These are phyloP conservation scores for Aureobasidium mangrovei DNA, from an alignment of 2,329 filamentous ascomycete genomes.

Conservation along the genomic window DNA sequence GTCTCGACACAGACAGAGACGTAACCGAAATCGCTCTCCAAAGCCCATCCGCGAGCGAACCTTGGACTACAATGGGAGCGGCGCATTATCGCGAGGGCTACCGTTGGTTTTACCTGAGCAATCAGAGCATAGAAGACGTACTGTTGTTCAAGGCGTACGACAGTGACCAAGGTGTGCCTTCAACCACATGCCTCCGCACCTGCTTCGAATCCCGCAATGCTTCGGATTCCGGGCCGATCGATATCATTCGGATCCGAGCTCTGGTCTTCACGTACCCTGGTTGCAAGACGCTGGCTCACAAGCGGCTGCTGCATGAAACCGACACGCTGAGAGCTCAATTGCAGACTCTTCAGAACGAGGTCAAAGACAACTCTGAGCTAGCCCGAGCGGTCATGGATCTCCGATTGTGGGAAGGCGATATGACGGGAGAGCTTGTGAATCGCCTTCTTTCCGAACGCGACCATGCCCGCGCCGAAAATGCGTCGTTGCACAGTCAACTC, in stretches of 20 bases:
- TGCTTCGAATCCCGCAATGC: conserved; percentile 20
- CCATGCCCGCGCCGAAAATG: conserved; percentile 5
- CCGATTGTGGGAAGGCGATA: neutral
- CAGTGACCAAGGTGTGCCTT: conserved; percentile 16
- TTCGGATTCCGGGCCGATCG: conserved; percentile 14
- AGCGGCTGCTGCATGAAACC: neutral
- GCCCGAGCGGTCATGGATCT: neutral
- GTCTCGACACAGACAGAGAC: conserved; percentile 18
- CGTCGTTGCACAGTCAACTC: conserved; percentile 8
- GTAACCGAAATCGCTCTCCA: conserved; percentile 20
- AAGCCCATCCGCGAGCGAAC: conserved; percentile 17
- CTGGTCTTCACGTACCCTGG: conserved; percentile 22
- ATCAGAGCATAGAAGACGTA: conserved; percentile 20
- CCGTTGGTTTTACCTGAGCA: conserved; percentile 24
- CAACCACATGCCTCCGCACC: conserved; percentile 20
- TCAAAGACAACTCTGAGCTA: neutral
- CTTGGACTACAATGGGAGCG: conserved; percentile 22
- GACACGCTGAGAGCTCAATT: neutral
- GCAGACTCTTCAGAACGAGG: neutral
- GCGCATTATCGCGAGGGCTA: conserved; percentile 22
- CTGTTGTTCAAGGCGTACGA: conserved; percentile 24
- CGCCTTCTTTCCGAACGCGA: conserved; percentile 16
- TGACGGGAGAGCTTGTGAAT: conserved; percentile 1
- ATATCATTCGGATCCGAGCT: conserved; percentile 18
- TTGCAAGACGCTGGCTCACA: neutral